Conservation (phyloP, 177 flowering plant genomes). For the Vitis hybrid region DNA sequence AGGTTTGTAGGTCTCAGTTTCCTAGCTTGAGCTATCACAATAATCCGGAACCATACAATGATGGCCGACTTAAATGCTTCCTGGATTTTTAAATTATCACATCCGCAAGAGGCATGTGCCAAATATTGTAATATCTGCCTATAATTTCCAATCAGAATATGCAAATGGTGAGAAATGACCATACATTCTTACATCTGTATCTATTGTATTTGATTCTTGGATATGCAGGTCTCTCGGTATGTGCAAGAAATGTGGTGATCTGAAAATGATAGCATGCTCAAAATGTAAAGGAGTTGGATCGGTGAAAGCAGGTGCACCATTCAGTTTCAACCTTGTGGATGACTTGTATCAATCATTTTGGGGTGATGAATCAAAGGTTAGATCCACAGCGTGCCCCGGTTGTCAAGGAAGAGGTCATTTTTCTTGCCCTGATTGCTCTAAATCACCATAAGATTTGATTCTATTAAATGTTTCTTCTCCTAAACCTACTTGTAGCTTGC, state of each 20-base stretch:
- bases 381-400: constrained; percentile 40
- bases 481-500: not conserved
- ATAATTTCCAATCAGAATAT: too few relatives aligned
- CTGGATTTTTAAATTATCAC: too few relatives aligned
- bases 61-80: too few relatives aligned
- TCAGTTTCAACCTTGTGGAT: constrained; percentile 37
- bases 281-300: constrained; percentile 70
- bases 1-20: too few relatives aligned
- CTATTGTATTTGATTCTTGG: not conserved
- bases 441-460: not conserved
- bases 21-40: too few relatives aligned
- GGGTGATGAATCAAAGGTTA: constrained; percentile 20
- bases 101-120: too few relatives aligned
- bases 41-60: too few relatives aligned
- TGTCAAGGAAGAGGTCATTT: constrained; percentile 69
- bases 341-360: constrained; percentile 32
- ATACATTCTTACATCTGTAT: not conserved
- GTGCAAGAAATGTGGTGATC: constrained; percentile 89
- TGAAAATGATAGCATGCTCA: constrained; percentile 75
- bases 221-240: constrained; percentile 70
- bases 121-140: too few relatives aligned
- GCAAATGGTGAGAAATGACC: too few relatives aligned
- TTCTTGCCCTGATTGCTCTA: constrained; percentile 65
- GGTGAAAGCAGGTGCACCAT: constrained; percentile 44
- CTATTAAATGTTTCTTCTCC: too few relatives aligned